Evolutionary conservation across 2,329 filamentous ascomycete species (phyloP).

Genomic region (Arthrobotrys iridis): DNA sequence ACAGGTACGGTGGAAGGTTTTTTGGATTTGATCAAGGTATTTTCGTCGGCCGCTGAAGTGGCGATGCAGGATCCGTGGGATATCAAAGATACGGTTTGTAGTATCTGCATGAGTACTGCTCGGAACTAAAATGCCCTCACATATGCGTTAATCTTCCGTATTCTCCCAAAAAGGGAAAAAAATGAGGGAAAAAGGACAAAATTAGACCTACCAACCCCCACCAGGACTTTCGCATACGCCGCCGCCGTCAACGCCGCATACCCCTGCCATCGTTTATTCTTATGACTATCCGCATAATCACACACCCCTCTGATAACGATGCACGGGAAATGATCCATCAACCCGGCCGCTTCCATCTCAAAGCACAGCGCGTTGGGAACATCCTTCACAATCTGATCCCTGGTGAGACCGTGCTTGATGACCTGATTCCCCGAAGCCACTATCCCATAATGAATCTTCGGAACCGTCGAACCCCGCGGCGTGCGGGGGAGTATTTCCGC

Average conservation of each 20-base stretch:
- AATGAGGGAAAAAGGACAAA: too few relatives aligned
- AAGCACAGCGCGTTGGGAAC: conserved; percentile 20
- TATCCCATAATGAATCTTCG: neutral
- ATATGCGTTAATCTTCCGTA: too few relatives aligned
- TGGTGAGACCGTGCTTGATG: neutral
- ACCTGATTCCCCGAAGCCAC: conserved; percentile 14
- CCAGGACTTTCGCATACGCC: conserved; percentile 13
- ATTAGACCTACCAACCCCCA: too few relatives aligned
- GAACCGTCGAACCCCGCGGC: neutral
- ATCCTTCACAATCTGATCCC: conserved; percentile 17
- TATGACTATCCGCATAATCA: conserved; percentile 19
- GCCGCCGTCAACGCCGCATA: conserved; percentile 8
- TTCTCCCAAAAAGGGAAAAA: too few relatives aligned
- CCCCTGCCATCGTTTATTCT: conserved; percentile 22
- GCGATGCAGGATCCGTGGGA: neutral
- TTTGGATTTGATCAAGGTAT: neutral
- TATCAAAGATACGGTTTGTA: conserved; percentile 3
- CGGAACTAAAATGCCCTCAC: too few relatives aligned
- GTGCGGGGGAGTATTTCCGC: neutral
- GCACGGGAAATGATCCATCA: conserved; percentile 11
- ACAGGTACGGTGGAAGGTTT: neutral
- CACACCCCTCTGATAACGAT: conserved; percentile 2
- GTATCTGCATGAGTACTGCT: too few relatives aligned
- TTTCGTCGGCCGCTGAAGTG: neutral
- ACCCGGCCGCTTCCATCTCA: conserved; percentile 10